phyloP scores from a whole-genome alignment of 352 stramenopile genomes.

The Globisporangium rhizosaccharum region DNA sequence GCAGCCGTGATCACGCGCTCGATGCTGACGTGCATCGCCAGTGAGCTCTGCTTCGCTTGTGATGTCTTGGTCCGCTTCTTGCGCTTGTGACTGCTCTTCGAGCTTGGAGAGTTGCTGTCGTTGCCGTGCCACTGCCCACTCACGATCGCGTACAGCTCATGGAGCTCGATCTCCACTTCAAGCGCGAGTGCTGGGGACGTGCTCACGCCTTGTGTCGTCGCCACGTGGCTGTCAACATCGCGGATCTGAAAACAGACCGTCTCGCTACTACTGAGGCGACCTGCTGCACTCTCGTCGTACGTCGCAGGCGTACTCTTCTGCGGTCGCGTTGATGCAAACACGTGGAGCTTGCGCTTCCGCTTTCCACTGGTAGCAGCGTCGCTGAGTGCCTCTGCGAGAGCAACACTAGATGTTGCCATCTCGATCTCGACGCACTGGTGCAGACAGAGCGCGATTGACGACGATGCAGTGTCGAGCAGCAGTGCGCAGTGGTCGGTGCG shows the following conservation, averaged over 20 bases:
- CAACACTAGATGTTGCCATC: neutral
- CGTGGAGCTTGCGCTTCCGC: constrained; percentile 22
- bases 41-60: neutral
- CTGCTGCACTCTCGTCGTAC: neutral
- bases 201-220: neutral
- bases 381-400: neutral
- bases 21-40: constrained; percentile 19
- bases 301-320: constrained; percentile 3
- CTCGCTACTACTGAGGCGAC: neutral
- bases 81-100: neutral
- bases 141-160: constrained; percentile 26
- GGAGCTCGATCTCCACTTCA: constrained; percentile 20
- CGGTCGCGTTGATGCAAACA: constrained; percentile 30
- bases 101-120: neutral
- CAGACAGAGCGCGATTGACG: constrained; percentile 34
- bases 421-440: constrained; percentile 28
- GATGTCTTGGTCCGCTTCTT: neutral
- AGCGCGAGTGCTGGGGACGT: constrained; percentile 10
- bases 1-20: constrained; percentile 28
- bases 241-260: constrained; percentile 32
- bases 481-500: constrained; percentile 15
- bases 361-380: neutral
- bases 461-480: constrained; percentile 17
- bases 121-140: constrained; percentile 7
- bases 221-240: constrained; percentile 1